phyloP scores from a whole-genome alignment of 2,329 filamentous ascomycete species.

The Colletotrichum theobromicola region DNA sequence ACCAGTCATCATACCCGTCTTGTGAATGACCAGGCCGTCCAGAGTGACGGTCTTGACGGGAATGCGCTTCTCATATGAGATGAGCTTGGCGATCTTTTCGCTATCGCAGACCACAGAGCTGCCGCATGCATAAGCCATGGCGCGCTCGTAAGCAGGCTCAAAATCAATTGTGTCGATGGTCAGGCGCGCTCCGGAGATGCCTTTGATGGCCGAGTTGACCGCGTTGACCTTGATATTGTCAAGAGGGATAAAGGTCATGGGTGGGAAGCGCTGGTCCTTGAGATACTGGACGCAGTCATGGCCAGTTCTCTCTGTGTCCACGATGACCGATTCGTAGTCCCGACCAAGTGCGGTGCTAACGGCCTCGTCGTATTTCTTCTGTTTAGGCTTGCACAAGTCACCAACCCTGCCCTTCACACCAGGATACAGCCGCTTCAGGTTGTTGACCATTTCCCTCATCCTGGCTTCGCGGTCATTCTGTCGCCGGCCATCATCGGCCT shows the following conservation, averaged over 20 bases:
- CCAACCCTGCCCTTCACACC: conserved; percentile 90
- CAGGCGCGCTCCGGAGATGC: conserved; percentile 82
- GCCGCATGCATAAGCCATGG: conserved; percentile 93
- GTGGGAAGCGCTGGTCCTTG: conserved; percentile 84
- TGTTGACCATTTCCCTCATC: conserved; percentile 82
- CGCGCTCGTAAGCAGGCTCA: conserved; percentile 84
- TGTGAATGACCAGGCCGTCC: conserved; percentile 96
- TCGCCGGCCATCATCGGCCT: conserved; percentile 83
- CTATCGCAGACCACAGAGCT: conserved; percentile 94
- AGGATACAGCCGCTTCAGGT: conserved; percentile 88
- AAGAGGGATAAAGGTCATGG: conserved; percentile 93
- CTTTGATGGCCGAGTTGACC: conserved; percentile 88
- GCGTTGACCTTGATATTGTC: conserved; percentile 97
- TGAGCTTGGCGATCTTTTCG: conserved; percentile 82
- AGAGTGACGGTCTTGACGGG: conserved; percentile 94
- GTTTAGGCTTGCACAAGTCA: conserved; percentile 92
- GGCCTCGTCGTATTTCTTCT: conserved; percentile 95
- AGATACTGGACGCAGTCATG: conserved; percentile 94
- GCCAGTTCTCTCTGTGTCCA: conserved; percentile 93
- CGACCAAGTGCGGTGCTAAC: conserved; percentile 91
- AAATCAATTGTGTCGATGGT: conserved; percentile 98
- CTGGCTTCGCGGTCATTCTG: conserved; percentile 83
- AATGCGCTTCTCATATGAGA: conserved; percentile 84
- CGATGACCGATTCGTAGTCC: conserved; percentile 92
- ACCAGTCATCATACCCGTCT: conserved; percentile 95